phyloP scores from a whole-genome alignment of 176 grass and related monocot species.

The Puccinellia tenuiflora region DNA sequence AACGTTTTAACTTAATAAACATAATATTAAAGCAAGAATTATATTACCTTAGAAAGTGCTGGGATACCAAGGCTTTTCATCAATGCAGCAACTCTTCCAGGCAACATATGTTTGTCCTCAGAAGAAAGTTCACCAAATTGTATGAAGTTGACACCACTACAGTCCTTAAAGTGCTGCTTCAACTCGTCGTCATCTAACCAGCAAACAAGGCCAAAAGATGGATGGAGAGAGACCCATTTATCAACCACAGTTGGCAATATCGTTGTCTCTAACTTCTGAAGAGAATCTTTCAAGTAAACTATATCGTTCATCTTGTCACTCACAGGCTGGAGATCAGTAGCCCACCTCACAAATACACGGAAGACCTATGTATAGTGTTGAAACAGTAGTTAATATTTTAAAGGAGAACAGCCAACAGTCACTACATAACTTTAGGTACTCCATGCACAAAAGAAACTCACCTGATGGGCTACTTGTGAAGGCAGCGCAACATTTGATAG shows the following conservation, averaged over 20 bases:
- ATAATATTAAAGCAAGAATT: not conserved
- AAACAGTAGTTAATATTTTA: not conserved
- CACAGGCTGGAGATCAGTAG: slow-evolving; percentile 53
- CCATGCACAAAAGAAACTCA: slow-evolving; percentile 38
- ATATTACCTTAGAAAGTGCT: slow-evolving; percentile 79
- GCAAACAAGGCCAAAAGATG: slow-evolving; percentile 86
- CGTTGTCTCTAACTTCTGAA: slow-evolving; percentile 66
- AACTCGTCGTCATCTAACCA: slow-evolving; percentile 86
- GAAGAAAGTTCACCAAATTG: slow-evolving; percentile 59
- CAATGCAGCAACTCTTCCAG: slow-evolving; percentile 55
- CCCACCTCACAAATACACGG: slow-evolving; percentile 69
- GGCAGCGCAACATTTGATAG: slow-evolving; percentile 62
- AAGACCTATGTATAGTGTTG: slow-evolving; percentile 51
- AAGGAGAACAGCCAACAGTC: not conserved
- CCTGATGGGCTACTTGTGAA: slow-evolving; percentile 58
- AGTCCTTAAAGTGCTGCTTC: slow-evolving; percentile 62
- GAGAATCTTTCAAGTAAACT: slow-evolving; percentile 65
- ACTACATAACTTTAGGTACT: not conserved
- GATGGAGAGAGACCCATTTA: slow-evolving; percentile 95
- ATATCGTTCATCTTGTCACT: slow-evolving; percentile 43
- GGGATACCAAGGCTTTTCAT: slow-evolving; percentile 78
- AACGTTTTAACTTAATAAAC: not conserved
- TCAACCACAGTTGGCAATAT: slow-evolving; percentile 75
- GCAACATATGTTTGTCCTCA: slow-evolving; percentile 44
- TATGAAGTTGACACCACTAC: slow-evolving; percentile 53